Evolutionary conservation across 108 stramenopile genomes (phyloP), one percentile per base, ranked within the genome.

Genomic region (Fragilaria radians): DNA sequence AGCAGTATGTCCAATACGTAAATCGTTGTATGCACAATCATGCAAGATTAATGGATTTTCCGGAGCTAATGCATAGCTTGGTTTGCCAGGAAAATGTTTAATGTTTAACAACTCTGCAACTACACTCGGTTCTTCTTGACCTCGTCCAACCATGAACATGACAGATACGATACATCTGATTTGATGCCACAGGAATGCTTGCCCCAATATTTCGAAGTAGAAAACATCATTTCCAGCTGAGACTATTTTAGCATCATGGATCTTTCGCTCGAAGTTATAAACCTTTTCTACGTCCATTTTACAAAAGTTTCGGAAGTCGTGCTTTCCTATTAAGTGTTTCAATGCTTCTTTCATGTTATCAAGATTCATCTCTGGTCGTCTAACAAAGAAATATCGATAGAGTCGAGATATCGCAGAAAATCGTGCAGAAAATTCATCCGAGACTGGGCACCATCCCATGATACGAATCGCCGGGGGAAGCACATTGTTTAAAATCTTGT

Each of bases 181-280:
- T 77, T 96, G 95, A 73, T 98, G 98, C 98, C 98, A 99, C 23
- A 98, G 68, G 63, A 99, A 99, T 33, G 98, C 96, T 51, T 89
- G 88, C 3, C 97, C 98, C 19, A 66, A 59, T 34, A 99, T 89
- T 73, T 94, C 63, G 24, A 96, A 70, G 61, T 83, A 89, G 52
- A 76, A 85, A 59, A 87, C 67, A 29, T 78, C 73, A 57, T 71
- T 42, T 24, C 23, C 5, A 31, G 11, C 32, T 27, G 61, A 48
- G 5, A 83, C 64, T 4, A 94, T 47, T 56, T 71, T 66, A 22
- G 80, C 88, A 11, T 59, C 24, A 45, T 88, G 54, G 49, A 95
- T 68, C n/a, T 67, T 42, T 46, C 93, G 74, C 67, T 85, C 81
- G 76, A 93, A 95, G 63, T 95, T 95, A 58, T 80, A 83, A 5